phyloP scores from a whole-genome alignment of 495 filamentous ascomycete genomes.

The Glutinoglossum americanum region DNA sequence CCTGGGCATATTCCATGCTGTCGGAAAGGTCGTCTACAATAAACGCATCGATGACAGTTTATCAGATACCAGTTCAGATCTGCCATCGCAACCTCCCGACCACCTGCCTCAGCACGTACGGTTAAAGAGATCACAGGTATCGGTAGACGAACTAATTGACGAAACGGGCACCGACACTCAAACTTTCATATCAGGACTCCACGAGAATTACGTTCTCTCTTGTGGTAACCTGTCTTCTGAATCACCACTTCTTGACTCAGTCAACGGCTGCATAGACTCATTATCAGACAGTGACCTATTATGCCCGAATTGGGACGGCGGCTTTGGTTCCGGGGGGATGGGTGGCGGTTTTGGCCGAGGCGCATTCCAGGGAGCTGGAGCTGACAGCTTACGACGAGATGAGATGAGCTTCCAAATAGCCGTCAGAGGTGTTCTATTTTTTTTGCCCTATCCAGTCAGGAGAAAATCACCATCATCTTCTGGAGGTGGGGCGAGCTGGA shows the following conservation, averaged over 20 bases:
- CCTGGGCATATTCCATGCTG: conserved; percentile 84
- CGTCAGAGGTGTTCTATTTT: conserved; percentile 61
- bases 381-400: conserved; percentile 64
- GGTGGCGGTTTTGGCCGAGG: conserved; percentile 20
- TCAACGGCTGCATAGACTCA: conserved; percentile 53
- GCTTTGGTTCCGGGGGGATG: conserved; percentile 17
- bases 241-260: conserved; percentile 38
- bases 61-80: not conserved
- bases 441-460: conserved; percentile 66
- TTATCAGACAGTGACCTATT: conserved; percentile 78
- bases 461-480: conserved; percentile 25
- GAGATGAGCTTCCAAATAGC: conserved; percentile 83
- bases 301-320: conserved; percentile 22
- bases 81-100: conserved; percentile 29
- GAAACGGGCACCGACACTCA: conserved; percentile 75
- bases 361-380: conserved; percentile 24
- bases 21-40: conserved; percentile 89
- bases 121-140: conserved; percentile 44
- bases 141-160: conserved; percentile 54
- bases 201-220: conserved; percentile 83
- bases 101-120: conserved; percentile 40
- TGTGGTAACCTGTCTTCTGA: conserved; percentile 41
- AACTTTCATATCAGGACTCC: conserved; percentile 78
- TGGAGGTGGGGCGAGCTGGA: not conserved
- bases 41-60: conserved; percentile 36